Evolutionary conservation across 768 basidiomycete species (phyloP).

Genomic region (Xerocomus potaroensis): DNA sequence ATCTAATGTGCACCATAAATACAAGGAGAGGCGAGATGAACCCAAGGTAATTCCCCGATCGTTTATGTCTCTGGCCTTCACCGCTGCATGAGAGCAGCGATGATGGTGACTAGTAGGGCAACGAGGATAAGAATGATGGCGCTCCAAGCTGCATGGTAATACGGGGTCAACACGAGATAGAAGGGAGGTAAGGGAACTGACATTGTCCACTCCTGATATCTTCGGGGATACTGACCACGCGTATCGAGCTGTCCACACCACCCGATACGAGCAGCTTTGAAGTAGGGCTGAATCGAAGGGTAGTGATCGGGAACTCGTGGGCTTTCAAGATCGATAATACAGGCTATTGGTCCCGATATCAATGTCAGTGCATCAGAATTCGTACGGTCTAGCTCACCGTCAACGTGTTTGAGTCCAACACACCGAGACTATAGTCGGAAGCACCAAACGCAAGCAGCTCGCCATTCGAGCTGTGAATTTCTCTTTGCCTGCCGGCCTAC

Average conservation of each 20-base stretch:
- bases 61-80: slow-evolving; percentile 7
- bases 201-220: slow-evolving; percentile 43
- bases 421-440: slow-evolving; percentile 79
- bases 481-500: slow-evolving; percentile 1
- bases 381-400: slow-evolving; percentile 46
- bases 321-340: slow-evolving; percentile 84
- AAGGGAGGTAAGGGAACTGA: slow-evolving; percentile 35
- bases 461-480: slow-evolving; percentile 62
- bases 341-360: slow-evolving; percentile 49
- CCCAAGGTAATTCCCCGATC: neutral
- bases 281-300: slow-evolving; percentile 81
- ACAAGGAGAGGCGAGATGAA: slow-evolving; percentile 8
- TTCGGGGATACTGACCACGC: slow-evolving; percentile 71
- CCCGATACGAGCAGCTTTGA: slow-evolving; percentile 81
- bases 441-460: slow-evolving; percentile 80
- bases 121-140: slow-evolving; percentile 38
- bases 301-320: slow-evolving; percentile 92
- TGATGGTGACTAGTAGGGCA: slow-evolving; percentile 39
- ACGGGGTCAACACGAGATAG: slow-evolving; percentile 29
- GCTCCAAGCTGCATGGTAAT: slow-evolving; percentile 34
- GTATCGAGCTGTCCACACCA: slow-evolving; percentile 85
- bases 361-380: neutral
- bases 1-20: slow-evolving; percentile 31
- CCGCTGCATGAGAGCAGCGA: slow-evolving; percentile 39
- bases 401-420: slow-evolving; percentile 76